A percentile compares a stretch with the other conserved stretches of the same genome.
Conservation (phyloP, 176 grass and related monocot genomes). For the Ananas comosus region DNA sequence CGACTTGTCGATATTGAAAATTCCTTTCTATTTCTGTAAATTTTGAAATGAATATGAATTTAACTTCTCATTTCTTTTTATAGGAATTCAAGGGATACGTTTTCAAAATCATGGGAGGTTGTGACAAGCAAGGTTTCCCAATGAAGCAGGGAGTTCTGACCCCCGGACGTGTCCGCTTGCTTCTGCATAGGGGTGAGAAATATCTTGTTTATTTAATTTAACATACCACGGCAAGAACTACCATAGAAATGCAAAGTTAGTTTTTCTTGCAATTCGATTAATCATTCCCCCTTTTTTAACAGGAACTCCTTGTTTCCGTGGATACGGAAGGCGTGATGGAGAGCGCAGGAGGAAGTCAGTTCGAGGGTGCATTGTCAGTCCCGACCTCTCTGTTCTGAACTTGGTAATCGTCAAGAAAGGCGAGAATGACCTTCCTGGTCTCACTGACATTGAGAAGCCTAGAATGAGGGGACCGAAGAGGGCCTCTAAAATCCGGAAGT, state of each 20-base stretch:
- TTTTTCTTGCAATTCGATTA: no score
- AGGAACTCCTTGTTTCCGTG: conserved; percentile 93
- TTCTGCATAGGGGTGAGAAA: conserved; percentile 66
- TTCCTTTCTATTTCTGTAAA: not conserved
- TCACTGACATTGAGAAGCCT: conserved; percentile 87
- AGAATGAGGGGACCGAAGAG: conserved; percentile 98
- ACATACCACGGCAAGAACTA: no score
- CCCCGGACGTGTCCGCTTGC: conserved; percentile 68
- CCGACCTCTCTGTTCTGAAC: conserved; percentile 82
- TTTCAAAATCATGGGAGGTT: conserved; percentile 93
- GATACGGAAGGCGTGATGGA: conserved; percentile 66
- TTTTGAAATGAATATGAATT: not conserved
- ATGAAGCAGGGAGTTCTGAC: conserved; percentile 94
- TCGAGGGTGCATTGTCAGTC: conserved; percentile 91
- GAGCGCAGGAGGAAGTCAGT: conserved; percentile 89
- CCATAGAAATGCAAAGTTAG: no score
- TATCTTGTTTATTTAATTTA: not conserved
- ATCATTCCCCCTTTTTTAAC: not conserved
- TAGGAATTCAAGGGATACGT: conserved; percentile 88
- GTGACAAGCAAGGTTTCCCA: conserved; percentile 87
- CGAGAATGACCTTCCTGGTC: conserved; percentile 64
- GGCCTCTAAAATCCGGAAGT: conserved; percentile 89
- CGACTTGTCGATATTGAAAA: not conserved
- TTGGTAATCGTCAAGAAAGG: conserved; percentile 95
- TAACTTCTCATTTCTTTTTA: conserved; percentile 7